Evolutionary conservation across 129 eudicot species (phyloP), one percentile per base, ranked within the genome.

Genomic region (Scalesia atractyloides): DNA sequence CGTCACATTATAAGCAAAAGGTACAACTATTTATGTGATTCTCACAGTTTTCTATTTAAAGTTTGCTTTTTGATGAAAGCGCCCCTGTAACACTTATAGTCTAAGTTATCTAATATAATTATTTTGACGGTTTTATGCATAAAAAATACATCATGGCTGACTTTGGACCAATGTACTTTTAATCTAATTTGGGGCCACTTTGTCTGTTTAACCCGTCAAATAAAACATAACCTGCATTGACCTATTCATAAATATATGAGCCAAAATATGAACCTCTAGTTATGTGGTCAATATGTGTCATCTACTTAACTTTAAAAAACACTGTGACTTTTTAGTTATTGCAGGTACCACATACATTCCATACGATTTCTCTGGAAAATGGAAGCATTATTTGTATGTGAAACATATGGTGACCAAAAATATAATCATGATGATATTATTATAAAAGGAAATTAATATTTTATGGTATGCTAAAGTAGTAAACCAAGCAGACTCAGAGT

Each of bases 351-450:
- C 91, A 96, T 36, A 86, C 82, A 43, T 95, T 90, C 76, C 99
- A 95, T 79, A 94, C 97, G 90, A 95, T 72, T 95, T 95, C 72
- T 90, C 89, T 82, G 99, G 97, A 51, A 88, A 88, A 63, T 95
- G 99, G 99, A 84, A 97, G 66, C 91, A 87, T 69, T 94, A 94
- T 80, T 22, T 94, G 78, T 94, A 94, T 74, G 85, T 90, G 73
- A 48, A 56, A 65, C 30, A 20, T 69, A 41, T 33, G 60, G 50
- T 63, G 69, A 46, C 50, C 80, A 65, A 47, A 66, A 54, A 60
- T 75, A 69, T 69, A 49, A 54, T 5, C 3, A 2, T 48, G 74
- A 12, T 30, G 66, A 78, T 53, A 13, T 49, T 68, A 37, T 16
- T 30, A 48, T 11, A 66, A 81, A 69, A 48, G 85, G 63, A 69